Conservation (phyloP, 768 basidiomycete species). For the Lactarius hatsudake region DNA sequence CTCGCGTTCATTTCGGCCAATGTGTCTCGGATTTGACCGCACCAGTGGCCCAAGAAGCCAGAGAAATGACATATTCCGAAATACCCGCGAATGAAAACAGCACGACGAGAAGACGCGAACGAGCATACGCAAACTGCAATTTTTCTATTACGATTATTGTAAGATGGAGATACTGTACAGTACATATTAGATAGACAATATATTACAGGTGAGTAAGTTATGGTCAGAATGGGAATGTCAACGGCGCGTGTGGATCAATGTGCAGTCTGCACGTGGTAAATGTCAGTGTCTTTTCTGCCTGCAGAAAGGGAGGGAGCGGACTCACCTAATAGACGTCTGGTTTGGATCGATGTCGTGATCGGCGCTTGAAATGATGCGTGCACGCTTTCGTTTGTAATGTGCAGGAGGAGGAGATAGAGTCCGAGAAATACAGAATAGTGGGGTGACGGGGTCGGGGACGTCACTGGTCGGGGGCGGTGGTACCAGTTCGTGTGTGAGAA, state of each 20-base stretch:
- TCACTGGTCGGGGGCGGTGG: neutral
- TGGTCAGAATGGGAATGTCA: constrained; percentile 21
- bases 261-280: constrained; percentile 1
- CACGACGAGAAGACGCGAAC: neutral
- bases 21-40: neutral
- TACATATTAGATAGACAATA: constrained; percentile 15
- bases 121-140: neutral
- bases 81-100: neutral
- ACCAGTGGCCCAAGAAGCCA: neutral
- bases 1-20: neutral
- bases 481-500: constrained; percentile 13
- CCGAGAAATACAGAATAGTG: constrained; percentile 1
- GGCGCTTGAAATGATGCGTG: constrained; percentile 13
- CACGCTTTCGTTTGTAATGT: constrained; percentile 22
- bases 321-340: constrained; percentile 16
- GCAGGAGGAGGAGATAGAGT: constrained; percentile 17
- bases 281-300: constrained; percentile 1
- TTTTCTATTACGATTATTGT: constrained; percentile 9
- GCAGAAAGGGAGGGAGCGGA: neutral
- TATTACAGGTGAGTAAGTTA: constrained; percentile 1
- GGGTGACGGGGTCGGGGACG: neutral
- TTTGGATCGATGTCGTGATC: constrained; percentile 13
- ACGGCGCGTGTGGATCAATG: neutral
- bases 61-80: neutral
- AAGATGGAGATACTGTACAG: neutral